Base-by-base conservation (phyloP, 805 yeast species). In the Starmerella gropengiesseri region DNA sequence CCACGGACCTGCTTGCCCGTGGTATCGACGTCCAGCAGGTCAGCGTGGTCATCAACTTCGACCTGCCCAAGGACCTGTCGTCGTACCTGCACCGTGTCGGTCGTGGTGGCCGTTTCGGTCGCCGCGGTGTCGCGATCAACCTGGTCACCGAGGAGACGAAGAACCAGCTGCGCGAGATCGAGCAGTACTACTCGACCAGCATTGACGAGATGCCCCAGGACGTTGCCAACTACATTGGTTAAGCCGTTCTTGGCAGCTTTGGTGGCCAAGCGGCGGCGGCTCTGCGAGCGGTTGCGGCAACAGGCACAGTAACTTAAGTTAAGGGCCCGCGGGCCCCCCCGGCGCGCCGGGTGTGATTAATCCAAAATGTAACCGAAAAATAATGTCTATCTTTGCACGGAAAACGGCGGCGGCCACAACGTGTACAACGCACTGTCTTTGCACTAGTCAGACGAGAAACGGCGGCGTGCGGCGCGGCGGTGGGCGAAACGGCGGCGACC, bases 21-120 rank as follows among this genome's bases (percentile, higher is more conserved):
- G 97, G 97, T 66, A 87, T 87, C 54, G 97, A 87, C 68, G 95
- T 87, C 42, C 97, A 87, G 69, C 97, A 87, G 69, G 95, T 87
- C 45, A 85, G 95, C 25, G 73, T 89, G 37, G 97, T 87, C 51
- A 83, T 87, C 53, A 87, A 87, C 72, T 87, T 85, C 69, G 97
- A 87, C 65, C 68, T 87, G 56, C 96, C 96, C 33, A 71, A 76
- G 54, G 81, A 80, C 69, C 77, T 81, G 64, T 95, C 87, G 66
- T 87, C 84, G 71, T 89, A 91, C 65, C 81, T 89, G 59, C 98
- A 89, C 69, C 77, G 98, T 70, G 93, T 89, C 59, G 98, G 98
- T 65, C 78, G 98, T 70, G 84, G 94, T 56, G 98, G 98, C 60
- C 79, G 98, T 66, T 89, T 89, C 71, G 98, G 98, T 63, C 77